A percentile compares a stretch with the other conserved stretches of the same genome.
Evolutionary conservation across 2,329 filamentous ascomycete genomes (phyloP).

Genomic region (Hymenoscyphus occultus): DNA sequence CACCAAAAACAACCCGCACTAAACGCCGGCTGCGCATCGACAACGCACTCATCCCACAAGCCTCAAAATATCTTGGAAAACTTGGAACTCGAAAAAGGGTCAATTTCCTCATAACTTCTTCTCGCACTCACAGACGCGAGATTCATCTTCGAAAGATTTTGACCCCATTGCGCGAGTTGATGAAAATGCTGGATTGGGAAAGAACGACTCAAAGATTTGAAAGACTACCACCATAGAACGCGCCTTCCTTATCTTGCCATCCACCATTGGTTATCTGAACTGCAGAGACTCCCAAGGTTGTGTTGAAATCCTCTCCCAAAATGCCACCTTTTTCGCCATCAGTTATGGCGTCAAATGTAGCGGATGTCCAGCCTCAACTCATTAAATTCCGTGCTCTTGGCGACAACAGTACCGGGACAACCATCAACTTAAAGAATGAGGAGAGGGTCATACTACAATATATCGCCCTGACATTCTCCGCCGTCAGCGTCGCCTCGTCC

Average conservation of each 20-base stretch:
- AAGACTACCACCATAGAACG: constrained; percentile 5
- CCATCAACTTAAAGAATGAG: constrained; percentile 14
- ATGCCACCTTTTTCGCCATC: constrained; percentile 29
- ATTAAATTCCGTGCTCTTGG: constrained; percentile 19
- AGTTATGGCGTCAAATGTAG: constrained; percentile 11
- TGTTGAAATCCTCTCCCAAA: neutral
- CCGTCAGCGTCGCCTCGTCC: constrained; percentile 55
- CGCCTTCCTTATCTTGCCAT: constrained; percentile 1
- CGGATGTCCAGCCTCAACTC: constrained; percentile 2
- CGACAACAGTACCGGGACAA: constrained; percentile 18
- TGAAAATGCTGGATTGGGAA: constrained; percentile 15
- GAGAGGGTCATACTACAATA: constrained; percentile 31
- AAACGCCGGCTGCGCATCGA: constrained; percentile 6
- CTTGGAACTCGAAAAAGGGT: neutral
- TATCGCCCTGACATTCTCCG: constrained; percentile 40
- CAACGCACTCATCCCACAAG: constrained; percentile 7
- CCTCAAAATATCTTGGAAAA: neutral
- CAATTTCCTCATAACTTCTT: neutral
- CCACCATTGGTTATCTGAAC: neutral
- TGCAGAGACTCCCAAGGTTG: too few relatives aligned
- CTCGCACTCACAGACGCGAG: neutral
- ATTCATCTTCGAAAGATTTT: neutral
- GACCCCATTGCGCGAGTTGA: neutral
- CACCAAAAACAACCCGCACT: constrained; percentile 5
- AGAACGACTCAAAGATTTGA: constrained; percentile 10